These are phyloP conservation scores for Sodiomyces alkalinus DNA, from an alignment of 2,329 filamentous ascomycete genomes.

Conservation along the genomic window DNA sequence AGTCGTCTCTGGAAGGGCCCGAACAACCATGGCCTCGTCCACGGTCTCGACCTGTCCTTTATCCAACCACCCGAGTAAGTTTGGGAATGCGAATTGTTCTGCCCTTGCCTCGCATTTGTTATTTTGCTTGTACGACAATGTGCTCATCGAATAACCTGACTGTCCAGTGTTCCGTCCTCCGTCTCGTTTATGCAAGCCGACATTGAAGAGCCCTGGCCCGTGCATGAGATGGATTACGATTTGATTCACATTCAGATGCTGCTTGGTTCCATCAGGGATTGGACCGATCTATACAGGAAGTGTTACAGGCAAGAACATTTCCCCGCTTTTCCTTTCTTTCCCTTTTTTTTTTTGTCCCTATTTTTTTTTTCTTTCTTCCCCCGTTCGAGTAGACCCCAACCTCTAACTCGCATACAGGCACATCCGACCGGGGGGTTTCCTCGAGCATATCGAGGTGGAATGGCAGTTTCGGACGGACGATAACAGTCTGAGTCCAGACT, in stretches of 20 bases:
- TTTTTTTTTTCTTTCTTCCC: too few relatives aligned
- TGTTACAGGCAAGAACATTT: slow-evolving; percentile 7
- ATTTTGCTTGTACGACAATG: too few relatives aligned
- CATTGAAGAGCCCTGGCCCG: slow-evolving; percentile 58
- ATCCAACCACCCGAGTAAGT: slow-evolving; percentile 24
- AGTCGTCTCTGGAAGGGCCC: slow-evolving; percentile 5
- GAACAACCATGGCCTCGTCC: slow-evolving; percentile 13
- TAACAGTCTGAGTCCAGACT: slow-evolving; percentile 39
- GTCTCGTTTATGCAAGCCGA: slow-evolving; percentile 57
- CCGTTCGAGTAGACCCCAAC: slow-evolving; percentile 1
- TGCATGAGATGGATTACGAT: slow-evolving; percentile 47
- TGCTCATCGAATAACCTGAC: too few relatives aligned
- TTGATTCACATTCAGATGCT: slow-evolving; percentile 73
- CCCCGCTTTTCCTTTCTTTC: too few relatives aligned
- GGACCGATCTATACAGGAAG: slow-evolving; percentile 59
- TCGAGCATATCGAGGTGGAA: slow-evolving; percentile 88
- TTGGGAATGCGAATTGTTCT: slow-evolving; percentile 21
- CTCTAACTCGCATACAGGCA: slow-evolving; percentile 33
- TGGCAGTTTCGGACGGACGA: slow-evolving; percentile 61
- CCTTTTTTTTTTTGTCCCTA: too few relatives aligned
- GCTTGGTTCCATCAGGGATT: slow-evolving; percentile 61
- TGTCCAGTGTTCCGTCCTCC: slow-evolving; percentile 51
- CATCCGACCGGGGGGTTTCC: slow-evolving; percentile 59
- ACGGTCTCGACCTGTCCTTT: slow-evolving; percentile 23
- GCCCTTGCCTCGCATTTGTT: background rate